phyloP scores from a whole-genome alignment of 1,284 basidiomycete genomes.

The Pisolithus thermaeus region DNA sequence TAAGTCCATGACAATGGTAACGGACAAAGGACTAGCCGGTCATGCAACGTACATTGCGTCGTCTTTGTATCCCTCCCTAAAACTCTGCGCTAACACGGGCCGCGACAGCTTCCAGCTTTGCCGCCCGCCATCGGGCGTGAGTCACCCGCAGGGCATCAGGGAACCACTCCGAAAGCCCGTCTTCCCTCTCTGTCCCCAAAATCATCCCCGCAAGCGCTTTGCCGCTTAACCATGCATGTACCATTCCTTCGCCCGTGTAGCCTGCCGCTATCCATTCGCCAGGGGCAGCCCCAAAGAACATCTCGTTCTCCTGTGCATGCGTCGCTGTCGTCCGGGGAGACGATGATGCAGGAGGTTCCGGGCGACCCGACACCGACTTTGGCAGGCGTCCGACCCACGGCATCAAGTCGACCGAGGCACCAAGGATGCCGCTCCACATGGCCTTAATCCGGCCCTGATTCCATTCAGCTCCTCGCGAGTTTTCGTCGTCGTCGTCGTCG shows the following conservation, averaged over 20 bases:
- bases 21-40: too few relatives aligned
- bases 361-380: conserved; percentile 30
- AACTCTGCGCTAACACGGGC: too few relatives aligned
- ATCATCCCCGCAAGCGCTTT: conserved; percentile 30
- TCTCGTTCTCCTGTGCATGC: conserved; percentile 1
- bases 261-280: conserved; percentile 44
- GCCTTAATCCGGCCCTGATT: conserved; percentile 36
- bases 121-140: conserved; percentile 37
- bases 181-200: conserved; percentile 29
- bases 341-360: conserved; percentile 12
- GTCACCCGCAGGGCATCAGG: conserved; percentile 38
- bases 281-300: conserved; percentile 21
- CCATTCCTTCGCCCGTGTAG: conserved; percentile 31
- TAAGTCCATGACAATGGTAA: too few relatives aligned
- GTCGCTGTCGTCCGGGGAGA: not conserved
- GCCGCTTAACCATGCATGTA: conserved; percentile 32
- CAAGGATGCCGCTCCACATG: conserved; percentile 49
- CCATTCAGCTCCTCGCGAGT: conserved; percentile 24
- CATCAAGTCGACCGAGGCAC: conserved; percentile 38
- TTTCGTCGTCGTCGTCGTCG: conserved; percentile 4
- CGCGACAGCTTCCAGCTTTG: conserved; percentile 13
- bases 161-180: conserved; percentile 36
- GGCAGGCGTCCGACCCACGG: conserved; percentile 46
- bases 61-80: too few relatives aligned
- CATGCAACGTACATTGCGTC: too few relatives aligned